Conservation (phyloP, 2,329 filamentous ascomycete species). For the Exophiala sideris region DNA sequence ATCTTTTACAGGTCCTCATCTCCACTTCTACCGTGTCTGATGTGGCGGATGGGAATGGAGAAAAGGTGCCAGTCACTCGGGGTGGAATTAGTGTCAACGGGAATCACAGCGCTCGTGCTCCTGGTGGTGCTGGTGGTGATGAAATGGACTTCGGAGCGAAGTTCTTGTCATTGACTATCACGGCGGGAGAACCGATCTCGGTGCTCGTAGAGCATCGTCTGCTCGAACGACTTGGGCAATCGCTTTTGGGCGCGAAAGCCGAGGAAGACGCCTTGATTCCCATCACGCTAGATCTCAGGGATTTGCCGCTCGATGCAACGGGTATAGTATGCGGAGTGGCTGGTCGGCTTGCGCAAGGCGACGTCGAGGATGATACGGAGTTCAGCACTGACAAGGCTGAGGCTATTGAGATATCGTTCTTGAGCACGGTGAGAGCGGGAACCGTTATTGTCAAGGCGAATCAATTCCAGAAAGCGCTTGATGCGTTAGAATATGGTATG, state of each 20-base stretch:
- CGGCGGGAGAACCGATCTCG: conserved; percentile 44
- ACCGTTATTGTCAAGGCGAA: conserved; percentile 80
- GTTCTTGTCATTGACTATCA: conserved; percentile 49
- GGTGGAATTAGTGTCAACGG: neutral
- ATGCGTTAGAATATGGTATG: conserved; percentile 55
- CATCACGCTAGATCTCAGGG: conserved; percentile 80
- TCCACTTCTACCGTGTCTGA: conserved; percentile 10
- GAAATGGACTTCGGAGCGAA: conserved; percentile 33
- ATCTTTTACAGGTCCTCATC: conserved; percentile 27
- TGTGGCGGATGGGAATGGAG: neutral
- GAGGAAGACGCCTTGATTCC: conserved; percentile 66
- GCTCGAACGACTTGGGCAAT: conserved; percentile 36
- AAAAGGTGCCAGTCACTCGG: neutral
- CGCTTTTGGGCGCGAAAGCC: conserved; percentile 68
- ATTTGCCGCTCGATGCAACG: conserved; percentile 79
- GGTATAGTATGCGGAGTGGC: conserved; percentile 95
- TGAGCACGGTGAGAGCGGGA: conserved; percentile 83
- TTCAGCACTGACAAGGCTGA: conserved; percentile 19
- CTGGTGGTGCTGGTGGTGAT: too few species aligned
- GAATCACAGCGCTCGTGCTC: neutral
- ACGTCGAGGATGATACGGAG: conserved; percentile 46
- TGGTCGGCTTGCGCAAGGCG: conserved; percentile 72
- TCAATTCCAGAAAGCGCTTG: conserved; percentile 69
- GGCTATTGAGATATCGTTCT: conserved; percentile 76
- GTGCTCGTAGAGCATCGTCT: conserved; percentile 45